Percentiles rank a stretch among this genome's conserved stretches.
Conservation (phyloP, 495 filamentous ascomycete genomes). For the Chaetomidium leptoderma region DNA sequence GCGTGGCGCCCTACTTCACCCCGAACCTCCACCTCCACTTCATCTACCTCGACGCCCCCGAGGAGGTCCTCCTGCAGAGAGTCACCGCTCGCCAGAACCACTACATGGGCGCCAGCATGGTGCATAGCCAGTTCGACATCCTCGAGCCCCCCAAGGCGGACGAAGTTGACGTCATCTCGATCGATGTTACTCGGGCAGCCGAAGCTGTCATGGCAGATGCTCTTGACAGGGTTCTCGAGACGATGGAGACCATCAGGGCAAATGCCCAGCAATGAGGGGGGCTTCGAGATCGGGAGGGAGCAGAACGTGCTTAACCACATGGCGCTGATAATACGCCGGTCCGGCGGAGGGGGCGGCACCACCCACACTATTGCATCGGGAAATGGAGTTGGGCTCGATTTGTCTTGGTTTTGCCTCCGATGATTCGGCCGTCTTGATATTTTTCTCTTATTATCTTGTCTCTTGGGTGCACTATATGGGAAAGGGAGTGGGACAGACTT, state of each 20-base stretch:
- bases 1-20: conserved; percentile 75
- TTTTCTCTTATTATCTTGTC: neutral
- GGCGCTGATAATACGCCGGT: conserved; percentile 4
- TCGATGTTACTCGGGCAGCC: conserved; percentile 67
- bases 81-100: conserved; percentile 72
- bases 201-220: conserved; percentile 65
- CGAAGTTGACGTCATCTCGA: conserved; percentile 78
- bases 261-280: conserved; percentile 12
- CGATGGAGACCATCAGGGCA: conserved; percentile 31
- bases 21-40: conserved; percentile 82
- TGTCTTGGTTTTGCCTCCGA: conserved; percentile 1
- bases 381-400: conserved; percentile 5
- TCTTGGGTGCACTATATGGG: conserved; percentile 1
- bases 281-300: neutral
- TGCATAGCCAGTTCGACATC: conserved; percentile 82
- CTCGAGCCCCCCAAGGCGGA: conserved; percentile 74
- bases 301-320: conserved; percentile 3
- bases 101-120: conserved; percentile 98
- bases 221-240: conserved; percentile 47
- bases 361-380: conserved; percentile 10
- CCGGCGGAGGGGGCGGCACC: neutral
- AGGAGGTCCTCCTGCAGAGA: conserved; percentile 67
- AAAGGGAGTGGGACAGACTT: neutral
- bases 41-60: conserved; percentile 77
- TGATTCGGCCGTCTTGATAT: neutral